Base-by-base conservation (phyloP, 2,329 filamentous ascomycete species). In the Aureobasidium namibiae region DNA sequence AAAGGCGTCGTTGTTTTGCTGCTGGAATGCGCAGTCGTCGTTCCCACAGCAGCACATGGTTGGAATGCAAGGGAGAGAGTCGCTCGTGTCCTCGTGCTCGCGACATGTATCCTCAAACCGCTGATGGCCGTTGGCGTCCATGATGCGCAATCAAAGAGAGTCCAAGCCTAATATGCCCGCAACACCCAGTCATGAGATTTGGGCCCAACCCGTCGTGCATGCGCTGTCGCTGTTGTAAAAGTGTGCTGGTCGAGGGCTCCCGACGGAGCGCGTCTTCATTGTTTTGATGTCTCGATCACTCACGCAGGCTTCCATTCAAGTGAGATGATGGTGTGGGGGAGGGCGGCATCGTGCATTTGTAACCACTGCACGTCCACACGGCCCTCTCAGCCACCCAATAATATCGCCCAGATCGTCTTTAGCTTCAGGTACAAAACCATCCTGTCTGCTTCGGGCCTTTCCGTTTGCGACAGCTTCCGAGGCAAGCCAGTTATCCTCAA, bases 1-100 rank as follows among this genome's bases (percentile, higher is more conserved):
- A 48, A 97, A 80, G 63, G 90, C 80, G 46, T 82, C 80, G 72
- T 85, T 86, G 74, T 92, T 96, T 75, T 92, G 87, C 72, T 83
- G 84, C 63, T 96, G 80, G 70, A 88, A 90, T 65, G 85, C 82
- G 74, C 92, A 97, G 67, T 90, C 85, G 63, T 79, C 71, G 65
- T 84, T 85, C 60, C 91, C 92, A 76, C 92, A 99, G 76, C 92
- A 99, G 79, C 94, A 97, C 50, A 54, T 49, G 39, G 49, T 39
- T 45, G 59, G 59, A 42, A 61, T 56, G 50, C 44, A 61, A 56
- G 44, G 59, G 53, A 42, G 39, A 36, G 42, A 56, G 46, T 42
- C 23, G 46, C 21, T 18, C 21, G 38, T 11, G n/a, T 38, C 38
- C 6, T 45, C 24, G 54, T 29, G 34, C 1, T 57, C 52, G 26